Conservation (phyloP, 441 rosid species). For the Erodium moschatum region DNA sequence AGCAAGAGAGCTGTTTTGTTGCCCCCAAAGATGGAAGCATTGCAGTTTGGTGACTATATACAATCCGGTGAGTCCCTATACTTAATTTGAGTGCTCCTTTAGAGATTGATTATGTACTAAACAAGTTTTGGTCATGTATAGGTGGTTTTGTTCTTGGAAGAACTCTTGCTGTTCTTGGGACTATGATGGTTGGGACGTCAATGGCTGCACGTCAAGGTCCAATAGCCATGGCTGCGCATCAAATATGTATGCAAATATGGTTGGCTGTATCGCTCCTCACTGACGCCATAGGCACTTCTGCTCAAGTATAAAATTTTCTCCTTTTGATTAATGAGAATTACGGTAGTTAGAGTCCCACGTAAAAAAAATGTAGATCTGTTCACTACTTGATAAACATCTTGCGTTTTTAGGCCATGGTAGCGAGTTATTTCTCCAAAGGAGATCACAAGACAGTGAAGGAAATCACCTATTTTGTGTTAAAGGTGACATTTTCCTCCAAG, state of each 20-base stretch:
- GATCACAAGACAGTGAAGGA: conserved; percentile 61
- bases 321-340: background rate
- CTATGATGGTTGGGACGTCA: conserved; percentile 79
- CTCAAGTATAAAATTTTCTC: conserved; percentile 40
- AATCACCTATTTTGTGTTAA: conserved; percentile 56
- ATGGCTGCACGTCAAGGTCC: conserved; percentile 96
- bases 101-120: background rate
- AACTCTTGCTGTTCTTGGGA: conserved; percentile 67
- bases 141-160: conserved; percentile 95
- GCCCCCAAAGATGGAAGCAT: conserved; percentile 58
- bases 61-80: conserved; percentile 59
- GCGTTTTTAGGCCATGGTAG: conserved; percentile 59
- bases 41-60: conserved; percentile 71
- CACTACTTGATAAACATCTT: too few species aligned
- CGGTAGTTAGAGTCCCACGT: too few species aligned
- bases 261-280: conserved; percentile 89
- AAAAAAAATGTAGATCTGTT: too few species aligned
- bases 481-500: conserved; percentile 33
- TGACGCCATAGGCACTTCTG: conserved; percentile 84
- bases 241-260: conserved; percentile 97
- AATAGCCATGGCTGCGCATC: conserved; percentile 91
- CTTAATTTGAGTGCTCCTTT: background rate
- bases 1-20: conserved; percentile 67
- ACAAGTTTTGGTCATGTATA: conserved; percentile 24
- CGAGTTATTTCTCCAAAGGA: conserved; percentile 60